Base-by-base conservation (phyloP, 2,329 filamentous ascomycete species). In the Tolypocladium tropicale region DNA sequence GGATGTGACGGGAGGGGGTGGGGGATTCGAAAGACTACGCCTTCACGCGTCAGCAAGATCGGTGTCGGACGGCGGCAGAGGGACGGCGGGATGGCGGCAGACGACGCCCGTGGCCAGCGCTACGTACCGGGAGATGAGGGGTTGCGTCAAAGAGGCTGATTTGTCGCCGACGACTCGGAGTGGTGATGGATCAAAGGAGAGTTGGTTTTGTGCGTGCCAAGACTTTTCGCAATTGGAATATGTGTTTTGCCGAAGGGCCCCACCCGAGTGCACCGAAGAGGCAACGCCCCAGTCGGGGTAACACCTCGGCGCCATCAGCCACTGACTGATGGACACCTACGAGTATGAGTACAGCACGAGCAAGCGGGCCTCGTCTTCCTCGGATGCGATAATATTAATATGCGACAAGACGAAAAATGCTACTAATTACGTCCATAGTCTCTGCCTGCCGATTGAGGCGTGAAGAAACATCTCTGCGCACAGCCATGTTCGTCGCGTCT, bases 121-220 rank as follows among this genome's bases (percentile, higher is more conserved):
- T 59, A 69, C 70, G 56, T 71, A 72, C 70, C 66, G 64, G 63
- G 64, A 65, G 61, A 61, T 66, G 60, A 63, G 63, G 66, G 63
- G 66, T 56, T 63, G 60, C 62, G 63, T 62, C 66, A 65, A n/a
- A 62, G 63, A 65, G 66, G 66, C 68, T 70, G 65, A 57, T 56
- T 66, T 68, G 65, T 70, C 68, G 68, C 67, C 67, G 67, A 66
- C 67, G 63, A 63, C 62, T 68, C 64, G 58, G 63, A 61, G 61
- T 70, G 64, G 61, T 70, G 68, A 68, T 68, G 63, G 65, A 65
- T 67, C 63, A 64, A 66, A 68, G 68, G 61, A 64, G 67, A 69
- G 68, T 67, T 64, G 68, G 67, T 73, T 73, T 74, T 74, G 72
- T 74, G 72, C 72, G 72, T 74, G 72, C 71, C 71, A 73, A 73